Percentiles rank a stretch among this genome's conserved stretches.
Conservation (phyloP, 257 asterid genomes). For the Forsythia suspensa region DNA sequence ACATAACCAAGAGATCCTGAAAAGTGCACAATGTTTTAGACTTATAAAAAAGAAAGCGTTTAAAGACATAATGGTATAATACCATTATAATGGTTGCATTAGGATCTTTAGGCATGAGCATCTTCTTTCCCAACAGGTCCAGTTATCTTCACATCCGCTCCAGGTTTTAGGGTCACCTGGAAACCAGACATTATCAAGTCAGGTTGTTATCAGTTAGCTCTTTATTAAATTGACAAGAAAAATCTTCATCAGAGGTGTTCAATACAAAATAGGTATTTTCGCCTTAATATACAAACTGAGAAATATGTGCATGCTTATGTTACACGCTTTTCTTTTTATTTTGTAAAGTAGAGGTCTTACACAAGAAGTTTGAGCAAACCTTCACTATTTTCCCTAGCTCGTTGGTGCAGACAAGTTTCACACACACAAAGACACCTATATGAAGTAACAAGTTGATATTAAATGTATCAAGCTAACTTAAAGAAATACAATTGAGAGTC, state of each 20-base stretch:
- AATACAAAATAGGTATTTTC: no score
- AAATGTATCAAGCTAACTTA: not conserved
- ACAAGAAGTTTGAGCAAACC: constrained; percentile 94
- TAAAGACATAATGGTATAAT: not conserved
- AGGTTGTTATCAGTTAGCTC: not conserved
- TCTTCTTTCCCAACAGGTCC: constrained; percentile 98
- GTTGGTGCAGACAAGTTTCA: constrained; percentile 76
- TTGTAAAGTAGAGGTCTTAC: constrained; percentile 43
- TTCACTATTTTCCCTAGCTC: constrained; percentile 77
- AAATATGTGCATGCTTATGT: no score
- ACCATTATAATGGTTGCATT: constrained; percentile 90
- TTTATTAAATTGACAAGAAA: no score
- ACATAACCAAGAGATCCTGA: not conserved
- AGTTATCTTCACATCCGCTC: constrained; percentile 75
- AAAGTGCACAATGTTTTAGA: not conserved
- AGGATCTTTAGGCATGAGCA: constrained; percentile 98
- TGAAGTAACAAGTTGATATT: not conserved
- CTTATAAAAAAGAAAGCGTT: not conserved
- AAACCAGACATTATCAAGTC: constrained; percentile 9
- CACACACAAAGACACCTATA: constrained; percentile 92
- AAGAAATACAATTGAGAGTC: no score
- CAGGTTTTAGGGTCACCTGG: constrained; percentile 93
- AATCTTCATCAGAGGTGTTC: no score
- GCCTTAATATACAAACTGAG: no score
- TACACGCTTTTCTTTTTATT: not conserved